Base-by-base conservation (phyloP, 495 filamentous ascomycete species). In the Thozetella sp. region DNA sequence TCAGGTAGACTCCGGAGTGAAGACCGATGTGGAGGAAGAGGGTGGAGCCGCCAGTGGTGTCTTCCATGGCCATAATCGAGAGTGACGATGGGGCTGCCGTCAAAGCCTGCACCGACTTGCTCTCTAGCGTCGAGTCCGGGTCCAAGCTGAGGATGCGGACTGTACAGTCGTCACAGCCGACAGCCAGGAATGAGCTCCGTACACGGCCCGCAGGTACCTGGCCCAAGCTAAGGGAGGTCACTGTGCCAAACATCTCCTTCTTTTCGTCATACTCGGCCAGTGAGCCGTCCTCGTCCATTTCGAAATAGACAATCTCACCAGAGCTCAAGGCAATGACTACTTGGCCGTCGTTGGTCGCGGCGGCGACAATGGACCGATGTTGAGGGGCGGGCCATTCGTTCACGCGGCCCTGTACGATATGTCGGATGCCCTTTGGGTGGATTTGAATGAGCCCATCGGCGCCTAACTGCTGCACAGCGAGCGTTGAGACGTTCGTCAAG, bases 291-390 rank as follows among this genome's bases (percentile, higher is more conserved):
- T 85, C 81, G 68, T 96, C 96, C 88, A 96, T 91, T 72, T 97
- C 96, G 63, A 99, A 99, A 68, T 97, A 98, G 20, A 95, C 91
- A 56, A 99, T 95, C 70, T 99, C 95, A 12, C 93, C 92, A 15
- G 93, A 97, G 66, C 93, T 97, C 34, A 99, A 76, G 17, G 94
- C 95, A 43, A 99, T 88, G 0, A 93, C 93, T 22, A 98, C 91
- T 72, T 99, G 95, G 45, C 91, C 86, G 60, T 94, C 88, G 65
- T 99, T 99, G 10, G 95, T 93, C 3, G 95, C 88, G 26, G 93
- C 94, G n/a, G 96, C 93, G 37, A 97, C 92, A 63, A 99, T 97
- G 1, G 93, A 93, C 3, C 95, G 87, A 76, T 98, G 93, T 65
- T 94, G 89, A 0, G 95, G 95, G 1, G 92, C 88, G 24, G 90